Conservation (phyloP, 805 yeast species). For the Cyberlindnera americana region DNA sequence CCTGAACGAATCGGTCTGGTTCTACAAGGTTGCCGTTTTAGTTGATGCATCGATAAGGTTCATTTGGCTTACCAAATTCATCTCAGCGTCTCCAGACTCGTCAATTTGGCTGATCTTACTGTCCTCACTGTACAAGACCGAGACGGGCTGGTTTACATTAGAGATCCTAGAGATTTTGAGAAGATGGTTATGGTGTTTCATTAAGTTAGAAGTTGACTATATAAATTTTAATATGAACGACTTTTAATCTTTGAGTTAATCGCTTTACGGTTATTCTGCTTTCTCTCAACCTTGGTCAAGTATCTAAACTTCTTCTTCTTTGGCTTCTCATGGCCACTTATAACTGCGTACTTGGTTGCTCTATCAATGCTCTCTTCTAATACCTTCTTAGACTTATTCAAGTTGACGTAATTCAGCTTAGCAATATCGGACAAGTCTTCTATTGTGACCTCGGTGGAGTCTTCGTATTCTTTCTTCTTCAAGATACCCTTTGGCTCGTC, state of each 20-base stretch:
- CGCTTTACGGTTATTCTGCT: conserved; percentile 47
- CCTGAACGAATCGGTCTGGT: conserved; percentile 15
- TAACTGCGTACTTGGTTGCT: conserved; percentile 80
- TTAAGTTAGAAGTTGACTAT: conserved; percentile 76
- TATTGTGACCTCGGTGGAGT: conserved; percentile 42
- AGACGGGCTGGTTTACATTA: conserved; percentile 59
- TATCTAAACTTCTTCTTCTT: conserved; percentile 79
- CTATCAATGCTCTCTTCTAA: conserved; percentile 69
- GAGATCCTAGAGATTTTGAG: conserved; percentile 75
- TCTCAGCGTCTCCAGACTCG: conserved; percentile 18
- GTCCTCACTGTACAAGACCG: conserved; percentile 29
- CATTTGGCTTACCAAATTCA: conserved; percentile 66
- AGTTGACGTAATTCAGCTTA: conserved; percentile 65
- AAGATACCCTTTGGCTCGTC: conserved; percentile 24
- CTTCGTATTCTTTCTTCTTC: conserved; percentile 30
- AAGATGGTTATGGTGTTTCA: conserved; percentile 86
- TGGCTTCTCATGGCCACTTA: conserved; percentile 30
- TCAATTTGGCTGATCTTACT: conserved; percentile 8
- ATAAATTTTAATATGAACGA: conserved; percentile 6
- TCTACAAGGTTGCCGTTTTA: conserved; percentile 55
- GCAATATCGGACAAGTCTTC: conserved; percentile 51
- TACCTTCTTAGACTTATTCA: conserved; percentile 63
- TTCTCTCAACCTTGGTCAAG: conserved; percentile 77
- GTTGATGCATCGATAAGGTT: conserved; percentile 67
- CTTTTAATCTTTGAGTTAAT: conserved; percentile 35